phyloP scores from a whole-genome alignment of 176 grass and related monocot genomes.

The Musa troglodytarum region DNA sequence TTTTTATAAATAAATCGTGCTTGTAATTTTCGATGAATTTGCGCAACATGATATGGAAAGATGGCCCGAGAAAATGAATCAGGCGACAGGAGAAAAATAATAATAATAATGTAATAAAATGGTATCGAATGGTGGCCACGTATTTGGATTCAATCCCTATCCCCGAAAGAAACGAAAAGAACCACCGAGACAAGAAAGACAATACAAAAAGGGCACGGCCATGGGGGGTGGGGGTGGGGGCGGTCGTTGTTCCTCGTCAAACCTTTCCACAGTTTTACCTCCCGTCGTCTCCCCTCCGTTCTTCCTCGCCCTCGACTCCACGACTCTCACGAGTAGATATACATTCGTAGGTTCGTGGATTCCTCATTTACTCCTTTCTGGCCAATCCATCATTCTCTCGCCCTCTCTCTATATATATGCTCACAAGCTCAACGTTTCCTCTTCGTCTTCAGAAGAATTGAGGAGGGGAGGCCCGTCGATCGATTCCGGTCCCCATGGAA shows the following conservation, averaged over 20 bases:
- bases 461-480: background rate
- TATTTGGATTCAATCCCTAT: too few species aligned
- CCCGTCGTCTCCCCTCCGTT: background rate
- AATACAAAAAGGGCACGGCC: background rate
- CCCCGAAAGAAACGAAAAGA: background rate
- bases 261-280: background rate
- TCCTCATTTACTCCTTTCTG: background rate
- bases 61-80: too few species aligned
- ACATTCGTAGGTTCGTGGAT: background rate
- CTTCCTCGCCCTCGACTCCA: background rate
- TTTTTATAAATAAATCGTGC: too few species aligned
- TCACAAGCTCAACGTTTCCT: background rate
- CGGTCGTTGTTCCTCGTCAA: background rate
- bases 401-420: background rate
- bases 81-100: too few species aligned
- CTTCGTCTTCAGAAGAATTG: background rate
- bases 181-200: background rate
- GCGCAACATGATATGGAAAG: too few species aligned
- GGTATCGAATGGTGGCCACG: too few species aligned
- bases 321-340: background rate
- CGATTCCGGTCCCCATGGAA: constrained; percentile 35
- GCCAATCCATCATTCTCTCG: background rate
- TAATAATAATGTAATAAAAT: too few species aligned
- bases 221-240: too few species aligned
- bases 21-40: too few species aligned